Evolutionary conservation across 768 basidiomycete species (phyloP).

Genomic region (Aureoboletus auriporus): DNA sequence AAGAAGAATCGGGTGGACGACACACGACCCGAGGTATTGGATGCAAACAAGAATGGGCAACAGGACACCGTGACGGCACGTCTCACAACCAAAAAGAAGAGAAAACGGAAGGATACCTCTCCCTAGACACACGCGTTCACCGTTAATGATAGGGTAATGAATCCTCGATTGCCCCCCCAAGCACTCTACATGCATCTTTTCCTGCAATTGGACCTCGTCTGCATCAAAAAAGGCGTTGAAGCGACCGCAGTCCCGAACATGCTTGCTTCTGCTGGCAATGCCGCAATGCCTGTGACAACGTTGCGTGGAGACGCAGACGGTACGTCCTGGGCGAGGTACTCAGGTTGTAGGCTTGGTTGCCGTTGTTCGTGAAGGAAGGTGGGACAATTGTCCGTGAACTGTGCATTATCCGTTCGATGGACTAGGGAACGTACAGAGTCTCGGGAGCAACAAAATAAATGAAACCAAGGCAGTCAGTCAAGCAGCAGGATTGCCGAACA

Average conservation of each 20-base stretch:
- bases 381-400: conserved; percentile 94
- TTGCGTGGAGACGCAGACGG: conserved; percentile 72
- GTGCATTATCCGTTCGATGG: conserved; percentile 32
- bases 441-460: too few species aligned
- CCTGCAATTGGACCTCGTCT: too few species aligned
- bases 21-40: neutral
- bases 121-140: neutral
- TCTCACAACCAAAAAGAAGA: conserved; percentile 16
- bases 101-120: conserved; percentile 18
- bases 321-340: conserved; percentile 18
- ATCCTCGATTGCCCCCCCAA: too few species aligned
- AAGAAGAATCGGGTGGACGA: neutral
- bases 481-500: too few species aligned
- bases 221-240: too few species aligned
- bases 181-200: too few species aligned
- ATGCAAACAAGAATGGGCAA: neutral
- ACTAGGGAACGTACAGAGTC: conserved; percentile 64
- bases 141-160: too few species aligned
- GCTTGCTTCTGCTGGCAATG: too few species aligned
- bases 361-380: conserved; percentile 40
- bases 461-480: too few species aligned
- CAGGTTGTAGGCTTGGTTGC: conserved; percentile 34
- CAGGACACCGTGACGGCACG: too few species aligned
- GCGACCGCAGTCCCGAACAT: too few species aligned
- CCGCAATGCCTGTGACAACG: conserved; percentile 83